A percentile compares a stretch with the other conserved stretches of the same genome.
Conservation (phyloP, 495 filamentous ascomycete species). For the Chaetomidium leptoderma region DNA sequence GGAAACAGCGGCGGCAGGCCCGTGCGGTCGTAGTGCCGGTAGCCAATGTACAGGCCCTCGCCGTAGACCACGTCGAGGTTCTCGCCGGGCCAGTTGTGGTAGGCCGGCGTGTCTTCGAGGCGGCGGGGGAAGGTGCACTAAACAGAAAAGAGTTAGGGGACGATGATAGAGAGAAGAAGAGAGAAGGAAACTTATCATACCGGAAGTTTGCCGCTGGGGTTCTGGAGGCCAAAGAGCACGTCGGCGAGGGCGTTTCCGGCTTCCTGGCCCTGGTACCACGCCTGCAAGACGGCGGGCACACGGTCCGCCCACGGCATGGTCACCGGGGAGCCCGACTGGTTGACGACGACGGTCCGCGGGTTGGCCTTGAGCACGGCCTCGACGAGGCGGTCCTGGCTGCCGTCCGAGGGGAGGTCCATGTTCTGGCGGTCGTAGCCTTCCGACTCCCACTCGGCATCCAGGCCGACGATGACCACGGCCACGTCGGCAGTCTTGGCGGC, state of each 20-base stretch:
- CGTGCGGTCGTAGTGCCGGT: conserved; percentile 75
- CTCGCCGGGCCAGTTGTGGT: conserved; percentile 80
- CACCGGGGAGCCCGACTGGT: conserved; percentile 80
- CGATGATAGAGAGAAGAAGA: too few species aligned
- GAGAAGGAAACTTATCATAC: conserved; percentile 30
- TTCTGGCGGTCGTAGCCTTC: conserved; percentile 80
- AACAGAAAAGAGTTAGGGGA: too few species aligned
- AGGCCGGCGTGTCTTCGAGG: conserved; percentile 76
- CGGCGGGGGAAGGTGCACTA: conserved; percentile 62
- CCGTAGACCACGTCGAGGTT: conserved; percentile 74
- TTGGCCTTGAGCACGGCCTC: conserved; percentile 65
- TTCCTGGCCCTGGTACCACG: conserved; percentile 83
- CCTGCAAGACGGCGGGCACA: conserved; percentile 66
- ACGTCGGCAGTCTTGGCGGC: conserved; percentile 66
- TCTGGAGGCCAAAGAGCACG: conserved; percentile 76
- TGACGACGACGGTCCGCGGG: conserved; percentile 70
- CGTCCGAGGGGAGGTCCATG: conserved; percentile 70
- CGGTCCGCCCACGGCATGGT: conserved; percentile 76
- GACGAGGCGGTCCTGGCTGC: conserved; percentile 71
- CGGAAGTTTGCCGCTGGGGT: conserved; percentile 84
- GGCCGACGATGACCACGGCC: conserved; percentile 72
- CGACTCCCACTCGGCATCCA: conserved; percentile 84
- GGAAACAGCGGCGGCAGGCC: conserved; percentile 63
- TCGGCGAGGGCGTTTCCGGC: conserved; percentile 82
- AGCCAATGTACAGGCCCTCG: conserved; percentile 80